Evolutionary conservation across 805 yeast genomes (phyloP).

Genomic region (Schwanniomyces occidentalis): DNA sequence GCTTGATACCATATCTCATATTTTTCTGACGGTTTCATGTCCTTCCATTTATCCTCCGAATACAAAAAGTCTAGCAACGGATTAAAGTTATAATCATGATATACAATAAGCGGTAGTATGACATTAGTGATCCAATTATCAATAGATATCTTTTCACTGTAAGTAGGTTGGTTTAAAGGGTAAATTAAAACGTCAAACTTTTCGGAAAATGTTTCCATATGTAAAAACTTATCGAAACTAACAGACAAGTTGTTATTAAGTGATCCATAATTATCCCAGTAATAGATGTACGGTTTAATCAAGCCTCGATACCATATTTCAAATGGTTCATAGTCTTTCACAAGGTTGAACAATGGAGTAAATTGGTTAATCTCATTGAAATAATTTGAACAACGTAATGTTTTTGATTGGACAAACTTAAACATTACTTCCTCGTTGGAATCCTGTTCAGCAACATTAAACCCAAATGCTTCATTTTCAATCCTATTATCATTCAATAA

Average conservation of each 20-base stretch:
- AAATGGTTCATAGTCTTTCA: conserved; percentile 17
- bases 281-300: conserved; percentile 28
- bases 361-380: conserved; percentile 17
- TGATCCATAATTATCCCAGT: conserved; percentile 25
- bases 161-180: conserved; percentile 18
- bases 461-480: neutral
- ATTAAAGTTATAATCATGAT: conserved; percentile 18
- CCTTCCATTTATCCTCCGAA: conserved; percentile 1
- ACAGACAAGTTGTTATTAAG: conserved; percentile 5
- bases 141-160: conserved; percentile 14
- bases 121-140: conserved; percentile 28
- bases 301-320: conserved; percentile 28
- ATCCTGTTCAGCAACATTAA: neutral
- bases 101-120: conserved; percentile 26
- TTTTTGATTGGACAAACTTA: conserved; percentile 20
- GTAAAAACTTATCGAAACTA: conserved; percentile 15
- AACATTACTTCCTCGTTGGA: conserved; percentile 11
- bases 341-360: conserved; percentile 11
- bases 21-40: conserved; percentile 9
- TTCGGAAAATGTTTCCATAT: conserved; percentile 11
- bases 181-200: conserved; percentile 21
- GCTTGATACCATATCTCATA: conserved; percentile 22
- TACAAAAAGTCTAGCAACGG: conserved; percentile 30
- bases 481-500: neutral
- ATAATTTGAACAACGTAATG: conserved; percentile 19